Percentiles rank a stretch among this genome's conserved stretches.
phyloP scores from a whole-genome alignment of 352 stramenopile genomes.

The Phytophthora capsici region DNA sequence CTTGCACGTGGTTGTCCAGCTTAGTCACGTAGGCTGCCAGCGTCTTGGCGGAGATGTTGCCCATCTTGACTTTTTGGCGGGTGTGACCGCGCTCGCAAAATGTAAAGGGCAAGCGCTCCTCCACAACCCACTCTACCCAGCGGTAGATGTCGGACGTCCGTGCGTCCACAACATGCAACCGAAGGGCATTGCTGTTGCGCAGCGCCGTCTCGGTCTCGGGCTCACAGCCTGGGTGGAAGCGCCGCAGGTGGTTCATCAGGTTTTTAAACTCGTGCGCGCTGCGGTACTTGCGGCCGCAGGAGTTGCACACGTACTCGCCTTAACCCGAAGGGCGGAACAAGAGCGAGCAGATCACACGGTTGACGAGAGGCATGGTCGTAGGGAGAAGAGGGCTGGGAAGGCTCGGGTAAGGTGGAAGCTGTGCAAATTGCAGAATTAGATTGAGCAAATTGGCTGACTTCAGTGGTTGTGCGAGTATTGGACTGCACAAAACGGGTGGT shows the following conservation, averaged over 20 bases:
- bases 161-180: neutral
- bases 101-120: neutral
- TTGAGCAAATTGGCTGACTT: too few species aligned
- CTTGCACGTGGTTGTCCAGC: neutral
- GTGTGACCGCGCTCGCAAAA: neutral
- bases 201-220: neutral
- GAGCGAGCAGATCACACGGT: neutral
- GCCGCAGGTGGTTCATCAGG: neutral
- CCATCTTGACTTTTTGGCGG: neutral
- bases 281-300: neutral
- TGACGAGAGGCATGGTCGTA: neutral
- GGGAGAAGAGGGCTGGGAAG: too few species aligned
- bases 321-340: neutral
- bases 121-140: neutral
- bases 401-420: too few species aligned
- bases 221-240: neutral
- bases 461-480: too few species aligned
- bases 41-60: neutral
- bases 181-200: neutral
- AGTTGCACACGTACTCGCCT: conserved; percentile 1
- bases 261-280: neutral
- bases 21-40: neutral
- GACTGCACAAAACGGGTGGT: too few species aligned
- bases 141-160: neutral
- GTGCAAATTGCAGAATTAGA: too few species aligned